These are phyloP conservation scores for Anisodus tanguticus DNA, from an alignment of 257 asterid species.

Conservation along the genomic window DNA sequence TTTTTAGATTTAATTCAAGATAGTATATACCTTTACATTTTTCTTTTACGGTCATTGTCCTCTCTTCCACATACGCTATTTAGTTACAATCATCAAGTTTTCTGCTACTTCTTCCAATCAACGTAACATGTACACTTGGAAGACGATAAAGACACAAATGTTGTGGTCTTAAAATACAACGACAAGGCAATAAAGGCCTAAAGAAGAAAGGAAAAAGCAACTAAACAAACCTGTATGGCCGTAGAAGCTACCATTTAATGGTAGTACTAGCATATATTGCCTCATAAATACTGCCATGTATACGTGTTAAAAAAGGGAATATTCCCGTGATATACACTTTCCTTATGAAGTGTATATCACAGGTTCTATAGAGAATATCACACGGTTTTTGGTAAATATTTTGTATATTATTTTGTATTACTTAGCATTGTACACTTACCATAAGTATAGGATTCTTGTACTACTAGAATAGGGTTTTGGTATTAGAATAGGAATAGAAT, in stretches of 20 bases:
- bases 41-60: neutral
- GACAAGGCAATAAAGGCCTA: neutral
- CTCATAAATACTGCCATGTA: neutral
- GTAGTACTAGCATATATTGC: neutral
- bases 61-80: neutral
- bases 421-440: no score
- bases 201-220: neutral
- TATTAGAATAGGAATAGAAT: no score
- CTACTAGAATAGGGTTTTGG: no score
- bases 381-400: no score
- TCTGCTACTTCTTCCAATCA: neutral
- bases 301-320: no score
- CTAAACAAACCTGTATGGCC: neutral
- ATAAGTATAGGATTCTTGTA: no score
- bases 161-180: neutral
- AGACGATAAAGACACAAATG: neutral
- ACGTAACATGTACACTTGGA: constrained; percentile 10
- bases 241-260: constrained; percentile 4
- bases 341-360: no score
- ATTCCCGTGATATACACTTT: no score
- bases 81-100: neutral
- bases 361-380: no score
- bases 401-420: no score
- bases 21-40: neutral
- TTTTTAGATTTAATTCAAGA: no score